phyloP scores from a whole-genome alignment of 192 early-diverging fungal genomes.

The Coemansia sp. region DNA sequence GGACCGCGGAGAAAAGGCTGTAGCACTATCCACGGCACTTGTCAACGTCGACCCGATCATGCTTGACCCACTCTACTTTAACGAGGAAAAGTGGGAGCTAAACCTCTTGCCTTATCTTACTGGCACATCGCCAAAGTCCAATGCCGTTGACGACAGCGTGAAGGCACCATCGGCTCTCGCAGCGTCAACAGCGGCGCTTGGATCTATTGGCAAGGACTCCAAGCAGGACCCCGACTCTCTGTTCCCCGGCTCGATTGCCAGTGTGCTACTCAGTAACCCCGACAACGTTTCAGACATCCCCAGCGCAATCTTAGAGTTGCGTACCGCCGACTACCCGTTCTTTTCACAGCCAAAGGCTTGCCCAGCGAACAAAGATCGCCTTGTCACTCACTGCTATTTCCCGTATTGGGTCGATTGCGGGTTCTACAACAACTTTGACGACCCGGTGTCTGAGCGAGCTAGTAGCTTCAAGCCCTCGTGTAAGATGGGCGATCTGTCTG shows the following conservation, averaged over 20 bases:
- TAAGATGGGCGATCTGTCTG: constrained; percentile 41
- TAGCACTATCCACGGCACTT: background rate
- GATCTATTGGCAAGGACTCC: background rate
- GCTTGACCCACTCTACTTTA: constrained; percentile 52
- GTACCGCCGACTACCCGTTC: constrained; percentile 24
- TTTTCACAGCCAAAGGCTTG: constrained; percentile 7
- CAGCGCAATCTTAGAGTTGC: constrained; percentile 26
- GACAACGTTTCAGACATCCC: constrained; percentile 26
- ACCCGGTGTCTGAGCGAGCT: constrained; percentile 13
- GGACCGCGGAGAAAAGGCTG: constrained; percentile 28
- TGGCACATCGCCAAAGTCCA: constrained; percentile 3
- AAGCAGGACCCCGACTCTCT: background rate
- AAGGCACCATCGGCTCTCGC: background rate
- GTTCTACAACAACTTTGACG: constrained; percentile 67
- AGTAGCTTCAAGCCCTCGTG: constrained; percentile 32
- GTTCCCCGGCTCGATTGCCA: constrained; percentile 1
- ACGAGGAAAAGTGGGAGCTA: constrained; percentile 42
- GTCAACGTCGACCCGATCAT: constrained; percentile 40
- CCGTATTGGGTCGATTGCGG: constrained; percentile 93
- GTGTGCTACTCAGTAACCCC: background rate
- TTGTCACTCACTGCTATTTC: constrained; percentile 56
- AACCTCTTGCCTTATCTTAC: constrained; percentile 26
- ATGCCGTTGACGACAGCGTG: background rate
- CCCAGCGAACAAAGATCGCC: constrained; percentile 22
- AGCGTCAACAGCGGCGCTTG: background rate